Evolutionary conservation across 139 green algal genomes (phyloP).

Genomic region (Chlamydomonas urium): DNA sequence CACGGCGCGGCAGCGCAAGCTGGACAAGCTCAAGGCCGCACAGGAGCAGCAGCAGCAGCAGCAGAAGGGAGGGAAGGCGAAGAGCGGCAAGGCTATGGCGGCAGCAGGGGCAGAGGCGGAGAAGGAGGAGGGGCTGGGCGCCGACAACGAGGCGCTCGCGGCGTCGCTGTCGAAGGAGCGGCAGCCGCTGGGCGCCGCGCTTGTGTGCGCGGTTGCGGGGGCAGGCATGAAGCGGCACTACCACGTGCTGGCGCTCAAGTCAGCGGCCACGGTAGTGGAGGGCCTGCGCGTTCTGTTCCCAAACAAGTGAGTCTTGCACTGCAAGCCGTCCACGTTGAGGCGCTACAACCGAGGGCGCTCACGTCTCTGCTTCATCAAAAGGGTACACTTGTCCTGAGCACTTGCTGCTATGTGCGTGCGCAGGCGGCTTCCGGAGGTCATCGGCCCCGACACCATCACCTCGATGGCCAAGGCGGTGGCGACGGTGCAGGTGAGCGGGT

Average conservation of each 20-base stretch:
- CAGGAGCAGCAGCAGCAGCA: too few species aligned
- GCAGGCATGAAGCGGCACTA: background rate
- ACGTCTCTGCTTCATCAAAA: too few species aligned
- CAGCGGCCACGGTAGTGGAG: constrained; percentile 9
- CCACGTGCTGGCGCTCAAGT: constrained; percentile 13
- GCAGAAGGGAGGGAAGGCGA: too few species aligned
- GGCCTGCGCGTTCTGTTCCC: background rate
- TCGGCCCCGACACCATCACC: constrained; percentile 33
- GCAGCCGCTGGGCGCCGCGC: background rate
- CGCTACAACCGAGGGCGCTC: too few species aligned
- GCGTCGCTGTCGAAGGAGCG: background rate
- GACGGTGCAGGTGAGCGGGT: constrained; percentile 17
- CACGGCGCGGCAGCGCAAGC: constrained; percentile 1
- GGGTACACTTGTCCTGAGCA: too few species aligned
- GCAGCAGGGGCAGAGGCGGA: too few species aligned
- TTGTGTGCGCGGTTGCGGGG: background rate
- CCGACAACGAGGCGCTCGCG: background rate
- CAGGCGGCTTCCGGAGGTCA: constrained; percentile 36
- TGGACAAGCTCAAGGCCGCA: too few species aligned
- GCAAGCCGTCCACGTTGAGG: too few species aligned
- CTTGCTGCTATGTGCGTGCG: too few species aligned
- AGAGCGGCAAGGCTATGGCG: too few species aligned
- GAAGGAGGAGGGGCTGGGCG: too few species aligned
- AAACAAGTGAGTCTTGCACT: constrained; percentile 1
- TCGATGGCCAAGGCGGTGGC: constrained; percentile 39